Conservation (phyloP, 2,329 filamentous ascomycete species). For the Emmonsia crescens region DNA sequence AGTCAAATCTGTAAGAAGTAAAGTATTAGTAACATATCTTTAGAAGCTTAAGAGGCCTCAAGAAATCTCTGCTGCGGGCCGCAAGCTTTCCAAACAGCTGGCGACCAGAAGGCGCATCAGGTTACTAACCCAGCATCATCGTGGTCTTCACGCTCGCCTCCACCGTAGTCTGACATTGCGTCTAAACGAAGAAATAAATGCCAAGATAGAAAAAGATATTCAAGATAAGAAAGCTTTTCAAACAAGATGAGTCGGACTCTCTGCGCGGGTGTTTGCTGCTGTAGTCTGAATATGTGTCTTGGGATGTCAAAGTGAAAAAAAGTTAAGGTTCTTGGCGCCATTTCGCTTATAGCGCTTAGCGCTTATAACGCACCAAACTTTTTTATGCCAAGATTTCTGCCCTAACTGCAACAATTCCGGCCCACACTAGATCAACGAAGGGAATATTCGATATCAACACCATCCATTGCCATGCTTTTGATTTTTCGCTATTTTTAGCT, state of each 20-base stretch:
- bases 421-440: background rate
- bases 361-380: background rate
- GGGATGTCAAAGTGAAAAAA: background rate
- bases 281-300: background rate
- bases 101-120: background rate
- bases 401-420: background rate
- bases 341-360: background rate
- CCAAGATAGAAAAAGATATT: slow-evolving; percentile 9
- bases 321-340: background rate
- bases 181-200: slow-evolving; percentile 4
- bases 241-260: background rate
- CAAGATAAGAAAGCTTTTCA: background rate
- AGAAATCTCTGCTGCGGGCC: background rate
- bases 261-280: background rate
- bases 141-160: slow-evolving; percentile 53
- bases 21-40: background rate
- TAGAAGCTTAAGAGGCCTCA: background rate
- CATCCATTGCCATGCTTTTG: background rate
- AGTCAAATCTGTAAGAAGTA: slow-evolving; percentile 29
- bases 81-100: background rate
- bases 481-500: background rate
- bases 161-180: slow-evolving; percentile 63
- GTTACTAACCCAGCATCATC: slow-evolving; percentile 46
- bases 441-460: background rate
- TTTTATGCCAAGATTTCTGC: slow-evolving; percentile 6